A percentile compares a stretch with the other conserved stretches of the same genome.
Conservation (phyloP, 1,284 basidiomycete species). For the Ceratobasidium sp. region DNA sequence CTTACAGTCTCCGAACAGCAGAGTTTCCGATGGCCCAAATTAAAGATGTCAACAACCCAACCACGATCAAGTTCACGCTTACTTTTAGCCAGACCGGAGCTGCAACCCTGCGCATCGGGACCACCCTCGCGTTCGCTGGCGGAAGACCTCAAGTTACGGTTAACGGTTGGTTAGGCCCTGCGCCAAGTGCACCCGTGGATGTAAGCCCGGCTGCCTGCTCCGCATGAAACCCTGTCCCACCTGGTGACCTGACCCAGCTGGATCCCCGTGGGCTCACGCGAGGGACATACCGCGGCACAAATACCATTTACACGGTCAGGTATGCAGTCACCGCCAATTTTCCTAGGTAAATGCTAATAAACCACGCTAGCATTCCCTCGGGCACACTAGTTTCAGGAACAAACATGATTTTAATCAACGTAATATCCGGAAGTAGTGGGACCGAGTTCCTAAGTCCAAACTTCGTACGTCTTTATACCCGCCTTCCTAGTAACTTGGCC, state of each 20-base stretch:
- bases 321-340: background rate
- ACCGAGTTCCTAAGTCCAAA: conserved; percentile 31
- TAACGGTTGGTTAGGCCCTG: conserved; percentile 35
- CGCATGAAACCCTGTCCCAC: background rate
- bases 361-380: conserved; percentile 7
- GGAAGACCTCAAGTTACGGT: conserved; percentile 17
- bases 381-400: conserved; percentile 14
- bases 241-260: background rate
- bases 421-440: conserved; percentile 28
- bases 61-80: conserved; percentile 43
- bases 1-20: conserved; percentile 42
- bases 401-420: conserved; percentile 34
- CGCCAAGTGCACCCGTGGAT: conserved; percentile 25
- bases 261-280: conserved; percentile 33
- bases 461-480: conserved; percentile 5
- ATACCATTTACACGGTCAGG: conserved; percentile 27
- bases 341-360: background rate
- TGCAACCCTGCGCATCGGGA: conserved; percentile 34
- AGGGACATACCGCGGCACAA: conserved; percentile 27
- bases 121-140: conserved; percentile 34
- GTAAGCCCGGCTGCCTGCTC: background rate
- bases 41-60: conserved; percentile 48
- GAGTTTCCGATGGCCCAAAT: conserved; percentile 56
- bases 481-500: too few species aligned
- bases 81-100: conserved; percentile 33